Conservation (phyloP, 1,284 basidiomycete species). For the Coniferiporia sulphurascens region DNA sequence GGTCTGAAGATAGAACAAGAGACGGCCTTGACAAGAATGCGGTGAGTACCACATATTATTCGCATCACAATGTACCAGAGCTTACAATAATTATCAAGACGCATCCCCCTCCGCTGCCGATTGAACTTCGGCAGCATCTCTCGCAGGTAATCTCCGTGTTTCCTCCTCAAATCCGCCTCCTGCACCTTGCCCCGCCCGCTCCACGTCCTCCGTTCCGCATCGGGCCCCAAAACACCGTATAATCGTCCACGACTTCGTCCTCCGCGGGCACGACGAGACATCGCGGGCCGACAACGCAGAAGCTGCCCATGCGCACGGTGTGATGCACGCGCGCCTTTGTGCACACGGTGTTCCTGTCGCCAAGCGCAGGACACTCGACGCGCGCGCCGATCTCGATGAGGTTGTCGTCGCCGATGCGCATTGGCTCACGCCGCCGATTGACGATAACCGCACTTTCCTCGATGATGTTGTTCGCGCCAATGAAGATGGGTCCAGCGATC, state of each 20-base stretch:
- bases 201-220: conserved; percentile 73
- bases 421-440: conserved; percentile 78
- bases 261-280: conserved; percentile 72
- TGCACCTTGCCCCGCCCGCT: conserved; percentile 82
- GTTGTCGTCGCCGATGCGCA: conserved; percentile 90
- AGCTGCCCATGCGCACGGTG: conserved; percentile 70
- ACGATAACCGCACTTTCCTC: conserved; percentile 88
- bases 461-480: conserved; percentile 86
- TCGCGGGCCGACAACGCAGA: conserved; percentile 78
- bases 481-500: conserved; percentile 79
- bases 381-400: conserved; percentile 90
- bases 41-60: neutral
- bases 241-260: conserved; percentile 77
- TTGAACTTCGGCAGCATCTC: conserved; percentile 91
- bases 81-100: neutral
- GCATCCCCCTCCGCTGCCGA: conserved; percentile 58
- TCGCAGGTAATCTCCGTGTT: conserved; percentile 86
- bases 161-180: conserved; percentile 76
- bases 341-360: conserved; percentile 81
- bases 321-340: conserved; percentile 77
- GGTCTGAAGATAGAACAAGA: too few relatives aligned
- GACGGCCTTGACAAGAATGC: too few relatives aligned
- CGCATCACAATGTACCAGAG: neutral
- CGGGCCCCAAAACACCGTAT: conserved; percentile 82
- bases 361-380: conserved; percentile 79